Conservation (phyloP, 1,284 basidiomycete species). For the Ustilago tritici region DNA sequence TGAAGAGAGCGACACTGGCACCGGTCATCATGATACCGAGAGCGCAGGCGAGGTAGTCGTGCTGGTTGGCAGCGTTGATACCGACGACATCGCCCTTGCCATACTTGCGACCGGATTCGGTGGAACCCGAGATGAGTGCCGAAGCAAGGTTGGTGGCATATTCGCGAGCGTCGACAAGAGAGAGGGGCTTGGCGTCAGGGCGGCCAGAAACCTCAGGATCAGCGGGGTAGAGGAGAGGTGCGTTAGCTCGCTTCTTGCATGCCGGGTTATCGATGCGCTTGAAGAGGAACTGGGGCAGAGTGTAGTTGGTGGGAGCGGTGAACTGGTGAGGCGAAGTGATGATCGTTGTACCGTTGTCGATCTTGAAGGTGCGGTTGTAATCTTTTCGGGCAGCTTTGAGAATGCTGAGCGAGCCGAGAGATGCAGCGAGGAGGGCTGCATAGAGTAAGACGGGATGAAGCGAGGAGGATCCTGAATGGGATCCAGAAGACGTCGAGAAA, state of each 20-base stretch:
- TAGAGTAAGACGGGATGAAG: slow-evolving; percentile 25
- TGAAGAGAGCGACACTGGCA: slow-evolving; percentile 62
- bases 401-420: slow-evolving; percentile 20
- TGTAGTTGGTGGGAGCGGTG: slow-evolving; percentile 44
- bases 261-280: slow-evolving; percentile 43
- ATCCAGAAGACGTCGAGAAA: slow-evolving; percentile 9
- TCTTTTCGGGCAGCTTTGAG: slow-evolving; percentile 18
- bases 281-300: slow-evolving; percentile 60
- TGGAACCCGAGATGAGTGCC: slow-evolving; percentile 44
- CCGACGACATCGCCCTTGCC: slow-evolving; percentile 58
- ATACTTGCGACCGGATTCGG: slow-evolving; percentile 50
- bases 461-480: neutral
- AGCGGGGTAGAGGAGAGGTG: slow-evolving; percentile 53
- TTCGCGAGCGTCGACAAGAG: slow-evolving; percentile 48
- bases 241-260: slow-evolving; percentile 36
- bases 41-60: slow-evolving; percentile 62
- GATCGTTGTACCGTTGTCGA: slow-evolving; percentile 48
- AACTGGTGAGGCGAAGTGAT: slow-evolving; percentile 53
- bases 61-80: slow-evolving; percentile 62
- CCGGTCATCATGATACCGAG: slow-evolving; percentile 64
- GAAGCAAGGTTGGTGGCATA: slow-evolving; percentile 58
- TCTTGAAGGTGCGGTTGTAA: slow-evolving; percentile 33
- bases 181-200: slow-evolving; percentile 46
- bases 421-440: slow-evolving; percentile 25
- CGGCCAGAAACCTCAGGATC: slow-evolving; percentile 35